These are phyloP conservation scores for Pseudocohnilembus persalinus DNA, from an alignment of 169 alveolate species.

Conservation along the genomic window DNA sequence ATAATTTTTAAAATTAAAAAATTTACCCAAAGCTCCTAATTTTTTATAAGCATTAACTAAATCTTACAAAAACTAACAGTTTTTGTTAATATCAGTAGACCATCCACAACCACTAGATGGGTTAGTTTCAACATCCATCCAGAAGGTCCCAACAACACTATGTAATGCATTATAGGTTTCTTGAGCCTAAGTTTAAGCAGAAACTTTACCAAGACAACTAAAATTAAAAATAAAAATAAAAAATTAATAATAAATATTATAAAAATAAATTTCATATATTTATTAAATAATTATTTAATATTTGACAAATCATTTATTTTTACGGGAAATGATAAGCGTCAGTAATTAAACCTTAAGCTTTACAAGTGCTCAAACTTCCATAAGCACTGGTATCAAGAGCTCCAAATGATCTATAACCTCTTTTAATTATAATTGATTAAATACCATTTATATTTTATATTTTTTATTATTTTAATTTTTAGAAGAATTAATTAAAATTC, in stretches of 20 bases:
- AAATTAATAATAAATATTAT: conserved; percentile 31
- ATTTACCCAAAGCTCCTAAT: conserved; percentile 29
- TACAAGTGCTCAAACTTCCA: conserved; percentile 41
- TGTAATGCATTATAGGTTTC: neutral
- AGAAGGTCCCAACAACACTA: conserved; percentile 36
- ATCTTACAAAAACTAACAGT: conserved; percentile 47
- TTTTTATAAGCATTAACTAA: conserved; percentile 33
- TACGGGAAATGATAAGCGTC: conserved; percentile 68
- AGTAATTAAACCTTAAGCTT: conserved; percentile 55
- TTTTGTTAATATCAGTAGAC: conserved; percentile 38
- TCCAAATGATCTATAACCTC: conserved; percentile 69
- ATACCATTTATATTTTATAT: too few species aligned
- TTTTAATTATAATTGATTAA: too few species aligned
- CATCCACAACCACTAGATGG: conserved; percentile 55
- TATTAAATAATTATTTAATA: too few species aligned
- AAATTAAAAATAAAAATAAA: neutral
- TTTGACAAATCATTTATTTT: too few species aligned
- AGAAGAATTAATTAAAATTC: too few species aligned
- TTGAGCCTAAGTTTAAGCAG: conserved; percentile 36
- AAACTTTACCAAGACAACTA: neutral
- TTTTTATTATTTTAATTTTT: too few species aligned
- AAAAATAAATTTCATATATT: too few species aligned
- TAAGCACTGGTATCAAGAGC: conserved; percentile 52
- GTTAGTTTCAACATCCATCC: conserved; percentile 67
- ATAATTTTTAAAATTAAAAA: too few species aligned